A percentile compares a stretch with the other conserved stretches of the same genome.
Conservation (phyloP, 176 grass and related monocot species). For the Oryza rufipogon region DNA sequence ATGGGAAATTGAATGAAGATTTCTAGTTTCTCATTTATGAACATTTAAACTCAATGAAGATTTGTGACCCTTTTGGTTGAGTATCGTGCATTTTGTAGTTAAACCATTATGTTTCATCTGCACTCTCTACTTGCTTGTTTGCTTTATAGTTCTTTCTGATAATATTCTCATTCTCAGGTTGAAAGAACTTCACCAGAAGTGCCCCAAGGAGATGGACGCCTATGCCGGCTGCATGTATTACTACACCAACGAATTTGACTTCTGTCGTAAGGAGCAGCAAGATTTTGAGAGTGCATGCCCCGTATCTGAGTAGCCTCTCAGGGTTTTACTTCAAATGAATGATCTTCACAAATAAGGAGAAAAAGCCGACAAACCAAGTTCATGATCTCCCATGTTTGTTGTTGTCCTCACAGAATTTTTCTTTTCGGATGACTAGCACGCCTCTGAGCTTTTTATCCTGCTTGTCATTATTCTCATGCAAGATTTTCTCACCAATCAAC, state of each 20-base stretch:
- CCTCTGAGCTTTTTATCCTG: slow-evolving; percentile 36
- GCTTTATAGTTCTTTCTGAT: not conserved
- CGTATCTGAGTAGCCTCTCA: slow-evolving; percentile 57
- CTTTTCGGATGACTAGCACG: slow-evolving; percentile 49
- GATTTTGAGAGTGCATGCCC: slow-evolving; percentile 76
- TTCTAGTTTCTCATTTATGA: not conserved
- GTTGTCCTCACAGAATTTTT: slow-evolving; percentile 39
- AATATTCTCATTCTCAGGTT: slow-evolving; percentile 49
- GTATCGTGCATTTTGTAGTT: not conserved
- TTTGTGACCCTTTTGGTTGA: not conserved
- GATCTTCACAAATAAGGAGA: slow-evolving; percentile 69
- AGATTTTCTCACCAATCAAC: slow-evolving; percentile 40
- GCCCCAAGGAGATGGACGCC: slow-evolving; percentile 79
- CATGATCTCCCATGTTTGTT: slow-evolving; percentile 57
- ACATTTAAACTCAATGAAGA: not conserved
- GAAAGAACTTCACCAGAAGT: slow-evolving; percentile 83
- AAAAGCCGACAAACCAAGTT: slow-evolving; percentile 52
- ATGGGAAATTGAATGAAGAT: not conserved
- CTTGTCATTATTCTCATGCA: not conserved
- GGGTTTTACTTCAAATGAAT: slow-evolving; percentile 34
- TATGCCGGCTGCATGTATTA: slow-evolving; percentile 96
- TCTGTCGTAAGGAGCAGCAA: slow-evolving; percentile 91
- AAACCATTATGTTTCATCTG: not conserved
- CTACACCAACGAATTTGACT: slow-evolving; percentile 88
- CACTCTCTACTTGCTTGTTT: not conserved